A percentile compares a stretch with the other conserved stretches of the same genome.
Evolutionary conservation across 768 basidiomycete species (phyloP).

Genomic region (Boletus reticuloceps): DNA sequence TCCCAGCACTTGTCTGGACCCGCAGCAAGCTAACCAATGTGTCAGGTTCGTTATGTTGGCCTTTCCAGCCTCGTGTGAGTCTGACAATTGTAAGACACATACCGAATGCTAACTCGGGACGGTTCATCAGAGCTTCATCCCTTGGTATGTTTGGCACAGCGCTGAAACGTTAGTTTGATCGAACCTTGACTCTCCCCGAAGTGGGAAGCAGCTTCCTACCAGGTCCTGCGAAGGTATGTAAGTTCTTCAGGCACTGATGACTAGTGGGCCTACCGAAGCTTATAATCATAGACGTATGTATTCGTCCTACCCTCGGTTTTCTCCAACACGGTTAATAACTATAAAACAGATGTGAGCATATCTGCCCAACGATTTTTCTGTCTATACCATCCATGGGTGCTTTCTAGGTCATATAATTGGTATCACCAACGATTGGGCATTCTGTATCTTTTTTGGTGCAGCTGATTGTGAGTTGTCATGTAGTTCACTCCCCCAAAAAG

Average conservation of each 20-base stretch:
- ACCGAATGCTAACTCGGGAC: neutral
- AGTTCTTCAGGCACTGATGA: neutral
- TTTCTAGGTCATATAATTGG: neutral
- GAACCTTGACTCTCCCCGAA: neutral
- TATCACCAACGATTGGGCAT: neutral
- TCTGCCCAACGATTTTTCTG: too few relatives aligned
- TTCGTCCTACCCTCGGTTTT: too few relatives aligned
- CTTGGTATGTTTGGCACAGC: neutral
- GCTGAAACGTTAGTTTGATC: neutral
- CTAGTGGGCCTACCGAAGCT: too few relatives aligned
- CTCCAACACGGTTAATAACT: too few relatives aligned
- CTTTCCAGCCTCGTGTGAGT: neutral
- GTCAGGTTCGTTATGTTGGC: constrained; percentile 8
- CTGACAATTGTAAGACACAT: too few relatives aligned
- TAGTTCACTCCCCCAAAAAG: neutral
- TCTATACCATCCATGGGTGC: too few relatives aligned
- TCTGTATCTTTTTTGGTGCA: neutral
- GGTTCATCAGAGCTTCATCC: neutral
- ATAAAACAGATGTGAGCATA: too few relatives aligned
- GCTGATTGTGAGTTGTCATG: constrained; percentile 4
- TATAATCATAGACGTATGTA: too few relatives aligned
- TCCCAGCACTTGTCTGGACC: neutral
- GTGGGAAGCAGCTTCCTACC: constrained; percentile 10
- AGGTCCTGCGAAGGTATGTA: constrained; percentile 1
- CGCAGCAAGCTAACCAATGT: neutral